Percentiles rank a stretch among this genome's conserved stretches.
These are phyloP conservation scores for Retiboletus flavoniger DNA, from an alignment of 1,284 basidiomycete genomes.

Conservation along the genomic window DNA sequence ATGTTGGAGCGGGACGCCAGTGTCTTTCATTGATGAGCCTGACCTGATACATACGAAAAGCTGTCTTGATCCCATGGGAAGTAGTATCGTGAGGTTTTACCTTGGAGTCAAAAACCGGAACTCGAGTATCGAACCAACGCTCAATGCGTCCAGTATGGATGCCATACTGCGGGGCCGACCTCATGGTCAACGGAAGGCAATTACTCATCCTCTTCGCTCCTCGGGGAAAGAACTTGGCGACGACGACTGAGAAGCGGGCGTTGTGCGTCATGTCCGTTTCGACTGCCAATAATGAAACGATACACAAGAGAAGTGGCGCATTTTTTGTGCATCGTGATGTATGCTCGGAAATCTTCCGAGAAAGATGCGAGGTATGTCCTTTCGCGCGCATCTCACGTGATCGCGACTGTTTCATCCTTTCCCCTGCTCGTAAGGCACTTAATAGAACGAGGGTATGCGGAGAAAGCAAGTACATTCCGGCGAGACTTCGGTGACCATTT, in stretches of 20 bases:
- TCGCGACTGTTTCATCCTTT: neutral
- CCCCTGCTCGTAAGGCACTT: neutral
- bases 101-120: no score
- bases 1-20: no score
- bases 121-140: no score
- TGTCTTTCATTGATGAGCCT: no score
- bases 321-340: neutral
- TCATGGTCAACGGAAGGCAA: no score
- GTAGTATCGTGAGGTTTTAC: no score
- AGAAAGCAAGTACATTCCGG: neutral
- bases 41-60: no score
- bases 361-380: neutral
- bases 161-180: no score
- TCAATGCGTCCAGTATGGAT: no score
- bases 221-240: neutral
- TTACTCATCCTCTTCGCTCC: neutral
- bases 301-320: neutral
- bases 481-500: constrained; percentile 1
- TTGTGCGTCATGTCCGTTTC: no score
- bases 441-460: neutral
- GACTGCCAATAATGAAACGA: no score
- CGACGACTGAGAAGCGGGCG: neutral
- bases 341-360: neutral
- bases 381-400: neutral
- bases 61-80: no score